Conservation (phyloP, 2,329 filamentous ascomycete species). For the Neodidymelliopsis sp. region DNA sequence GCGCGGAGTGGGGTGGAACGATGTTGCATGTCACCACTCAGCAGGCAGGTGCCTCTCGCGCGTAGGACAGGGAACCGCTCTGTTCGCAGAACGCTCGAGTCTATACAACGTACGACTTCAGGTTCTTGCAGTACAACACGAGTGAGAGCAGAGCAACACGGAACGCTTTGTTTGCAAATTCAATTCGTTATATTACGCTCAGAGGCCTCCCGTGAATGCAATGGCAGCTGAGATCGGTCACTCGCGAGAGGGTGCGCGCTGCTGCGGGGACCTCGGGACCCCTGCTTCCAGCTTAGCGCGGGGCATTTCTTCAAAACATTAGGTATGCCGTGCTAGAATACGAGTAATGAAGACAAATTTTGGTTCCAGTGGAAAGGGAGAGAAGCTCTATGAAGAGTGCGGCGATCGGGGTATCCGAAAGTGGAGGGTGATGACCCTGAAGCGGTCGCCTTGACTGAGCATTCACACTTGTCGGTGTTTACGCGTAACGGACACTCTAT, state of each 20-base stretch:
- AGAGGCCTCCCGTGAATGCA: background rate
- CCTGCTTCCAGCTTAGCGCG: conserved; percentile 15
- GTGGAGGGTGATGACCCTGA: background rate
- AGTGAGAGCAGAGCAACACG: no score
- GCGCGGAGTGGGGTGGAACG: conserved; percentile 10
- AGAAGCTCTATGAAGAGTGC: background rate
- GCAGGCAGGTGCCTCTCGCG: conserved; percentile 12
- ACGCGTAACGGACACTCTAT: no score
- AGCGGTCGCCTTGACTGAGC: background rate
- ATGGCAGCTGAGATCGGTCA: background rate
- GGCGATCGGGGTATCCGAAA: background rate
- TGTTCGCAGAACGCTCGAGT: conserved; percentile 3
- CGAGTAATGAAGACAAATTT: conserved; percentile 8
- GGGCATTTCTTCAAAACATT: conserved; percentile 14
- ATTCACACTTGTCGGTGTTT: background rate
- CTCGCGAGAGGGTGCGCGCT: background rate
- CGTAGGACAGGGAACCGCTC: conserved; percentile 9
- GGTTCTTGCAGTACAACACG: no score
- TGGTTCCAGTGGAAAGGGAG: background rate
- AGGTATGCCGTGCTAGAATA: conserved; percentile 17
- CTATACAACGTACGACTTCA: background rate
- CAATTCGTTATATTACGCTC: background rate
- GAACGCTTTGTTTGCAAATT: background rate
- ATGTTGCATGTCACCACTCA: conserved; percentile 11
- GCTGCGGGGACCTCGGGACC: conserved; percentile 17